phyloP scores from a whole-genome alignment of 2,329 filamentous ascomycete species.

The Beauveria scarabaeidicola region DNA sequence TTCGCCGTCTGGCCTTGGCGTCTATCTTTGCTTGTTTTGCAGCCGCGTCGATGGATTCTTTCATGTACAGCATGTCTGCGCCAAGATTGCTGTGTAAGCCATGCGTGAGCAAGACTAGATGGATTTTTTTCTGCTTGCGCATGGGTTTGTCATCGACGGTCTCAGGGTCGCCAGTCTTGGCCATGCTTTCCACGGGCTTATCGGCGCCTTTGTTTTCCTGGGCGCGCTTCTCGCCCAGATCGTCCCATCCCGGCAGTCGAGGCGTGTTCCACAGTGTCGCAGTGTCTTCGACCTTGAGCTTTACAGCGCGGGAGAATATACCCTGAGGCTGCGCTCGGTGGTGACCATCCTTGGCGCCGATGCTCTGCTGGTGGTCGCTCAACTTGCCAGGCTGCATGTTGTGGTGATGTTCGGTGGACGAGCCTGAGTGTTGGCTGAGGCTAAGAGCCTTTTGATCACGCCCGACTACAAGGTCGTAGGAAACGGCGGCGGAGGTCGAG shows the following conservation, averaged over 20 bases:
- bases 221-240: constrained; percentile 26
- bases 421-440: constrained; percentile 43
- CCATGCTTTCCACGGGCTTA: constrained; percentile 25
- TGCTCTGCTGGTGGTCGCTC: constrained; percentile 64
- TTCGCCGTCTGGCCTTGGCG: constrained; percentile 51
- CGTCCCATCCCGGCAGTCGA: constrained; percentile 59
- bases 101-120: constrained; percentile 88
- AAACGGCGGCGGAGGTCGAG: constrained; percentile 76
- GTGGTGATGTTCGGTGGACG: constrained; percentile 36
- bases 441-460: constrained; percentile 78
- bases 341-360: constrained; percentile 46
- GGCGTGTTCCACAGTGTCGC: constrained; percentile 90
- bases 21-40: constrained; percentile 65
- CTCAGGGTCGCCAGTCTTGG: constrained; percentile 25
- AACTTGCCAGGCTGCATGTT: constrained; percentile 61
- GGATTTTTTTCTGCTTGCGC: constrained; percentile 66
- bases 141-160: constrained; percentile 18
- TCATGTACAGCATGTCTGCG: constrained; percentile 92
- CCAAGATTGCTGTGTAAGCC: constrained; percentile 93
- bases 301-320: constrained; percentile 75
- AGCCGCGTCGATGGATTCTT: constrained; percentile 89
- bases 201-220: constrained; percentile 19
- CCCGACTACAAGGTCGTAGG: constrained; percentile 79
- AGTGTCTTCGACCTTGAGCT: constrained; percentile 77
- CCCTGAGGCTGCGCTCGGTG: constrained; percentile 61